A percentile compares a stretch with the other conserved stretches of the same genome.
These are phyloP conservation scores for Pseudogymnoascus sp. DNA, from an alignment of 2,329 filamentous ascomycete genomes.

Conservation along the genomic window DNA sequence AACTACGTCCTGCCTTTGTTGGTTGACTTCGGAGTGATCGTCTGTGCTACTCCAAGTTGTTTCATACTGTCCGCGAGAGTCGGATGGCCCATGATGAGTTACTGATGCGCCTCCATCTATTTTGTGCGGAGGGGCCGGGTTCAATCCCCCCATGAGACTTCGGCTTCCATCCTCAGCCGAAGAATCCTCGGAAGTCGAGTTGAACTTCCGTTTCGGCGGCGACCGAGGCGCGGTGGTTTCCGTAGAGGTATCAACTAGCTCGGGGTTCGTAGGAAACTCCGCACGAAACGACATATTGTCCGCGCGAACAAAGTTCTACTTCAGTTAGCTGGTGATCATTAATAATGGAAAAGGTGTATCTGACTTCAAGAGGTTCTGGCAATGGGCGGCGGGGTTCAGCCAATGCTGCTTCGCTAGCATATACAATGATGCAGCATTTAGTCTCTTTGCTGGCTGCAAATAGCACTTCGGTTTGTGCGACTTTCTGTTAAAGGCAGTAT, in stretches of 20 bases:
- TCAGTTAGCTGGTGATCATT: slow-evolving; percentile 13
- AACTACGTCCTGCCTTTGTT: not conserved
- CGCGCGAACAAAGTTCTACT: slow-evolving; percentile 39
- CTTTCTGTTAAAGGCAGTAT: slow-evolving; percentile 33
- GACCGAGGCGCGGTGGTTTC: not conserved
- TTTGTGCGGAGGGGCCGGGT: not conserved
- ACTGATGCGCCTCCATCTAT: not conserved
- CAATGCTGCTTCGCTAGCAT: slow-evolving; percentile 45
- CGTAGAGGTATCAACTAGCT: not conserved
- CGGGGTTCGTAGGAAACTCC: slow-evolving; percentile 31
- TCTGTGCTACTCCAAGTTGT: not conserved
- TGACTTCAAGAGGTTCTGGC: slow-evolving; percentile 32
- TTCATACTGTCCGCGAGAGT: not conserved
- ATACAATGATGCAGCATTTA: slow-evolving; percentile 41
- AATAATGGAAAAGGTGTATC: slow-evolving; percentile 11
- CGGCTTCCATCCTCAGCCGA: not conserved
- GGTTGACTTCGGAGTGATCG: not conserved
- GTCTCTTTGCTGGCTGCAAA: slow-evolving; percentile 40
- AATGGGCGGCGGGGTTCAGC: slow-evolving; percentile 29
- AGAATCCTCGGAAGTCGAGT: not conserved
- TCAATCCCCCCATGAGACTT: not conserved
- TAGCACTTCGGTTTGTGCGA: slow-evolving; percentile 37
- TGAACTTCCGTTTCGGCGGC: slow-evolving; percentile 7
- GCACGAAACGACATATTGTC: slow-evolving; percentile 46
- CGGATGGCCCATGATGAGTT: not conserved